Conservation (phyloP, 495 filamentous ascomycete genomes). For the Aspergillus sclerotioniger region DNA sequence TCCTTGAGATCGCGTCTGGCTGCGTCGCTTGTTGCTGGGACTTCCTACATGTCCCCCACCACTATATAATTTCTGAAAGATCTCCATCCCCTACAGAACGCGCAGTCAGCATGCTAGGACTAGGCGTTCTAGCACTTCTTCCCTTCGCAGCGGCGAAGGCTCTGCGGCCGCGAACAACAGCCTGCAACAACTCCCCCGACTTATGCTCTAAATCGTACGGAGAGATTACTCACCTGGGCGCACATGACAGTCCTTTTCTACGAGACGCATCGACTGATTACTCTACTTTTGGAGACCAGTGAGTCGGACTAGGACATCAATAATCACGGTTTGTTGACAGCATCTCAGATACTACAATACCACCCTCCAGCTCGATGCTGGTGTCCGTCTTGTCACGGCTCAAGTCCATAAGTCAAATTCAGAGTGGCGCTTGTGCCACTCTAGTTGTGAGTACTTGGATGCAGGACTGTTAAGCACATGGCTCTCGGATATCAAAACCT, state of each 20-base stretch:
- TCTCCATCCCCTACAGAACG: neutral
- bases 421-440: conserved; percentile 65
- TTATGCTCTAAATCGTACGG: conserved; percentile 59
- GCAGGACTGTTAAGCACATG: conserved; percentile 62
- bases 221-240: conserved; percentile 62
- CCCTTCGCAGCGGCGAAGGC: conserved; percentile 31
- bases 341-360: conserved; percentile 58
- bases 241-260: conserved; percentile 63
- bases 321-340: conserved; percentile 8
- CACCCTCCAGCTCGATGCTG: conserved; percentile 66
- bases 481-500: conserved; percentile 59
- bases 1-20: neutral
- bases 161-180: conserved; percentile 33
- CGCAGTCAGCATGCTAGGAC: conserved; percentile 28
- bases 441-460: conserved; percentile 60
- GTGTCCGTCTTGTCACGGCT: conserved; percentile 67
- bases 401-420: conserved; percentile 64
- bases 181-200: conserved; percentile 62
- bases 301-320: conserved; percentile 19
- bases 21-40: neutral
- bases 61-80: neutral
- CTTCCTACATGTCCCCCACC: conserved; percentile 1
- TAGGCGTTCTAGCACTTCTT: conserved; percentile 31
- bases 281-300: conserved; percentile 63
- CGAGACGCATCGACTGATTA: conserved; percentile 49